These are phyloP conservation scores for Apiospora koreana DNA, from an alignment of 2,329 filamentous ascomycete species.

Conservation along the genomic window DNA sequence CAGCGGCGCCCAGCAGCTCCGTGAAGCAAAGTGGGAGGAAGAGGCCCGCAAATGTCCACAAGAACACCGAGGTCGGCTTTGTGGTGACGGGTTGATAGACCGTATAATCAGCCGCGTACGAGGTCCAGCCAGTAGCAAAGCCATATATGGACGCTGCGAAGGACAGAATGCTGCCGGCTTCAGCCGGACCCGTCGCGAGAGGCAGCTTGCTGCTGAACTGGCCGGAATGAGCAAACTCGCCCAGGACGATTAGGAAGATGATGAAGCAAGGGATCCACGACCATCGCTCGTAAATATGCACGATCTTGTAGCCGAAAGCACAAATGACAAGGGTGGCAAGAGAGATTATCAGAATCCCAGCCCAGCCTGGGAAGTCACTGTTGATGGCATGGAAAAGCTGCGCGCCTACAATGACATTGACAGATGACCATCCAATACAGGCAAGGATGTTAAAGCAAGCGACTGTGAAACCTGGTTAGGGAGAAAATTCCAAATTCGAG, in stretches of 20 bases:
- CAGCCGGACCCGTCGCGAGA: slow-evolving; percentile 57
- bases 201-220: slow-evolving; percentile 59
- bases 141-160: slow-evolving; percentile 68
- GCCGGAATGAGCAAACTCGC: slow-evolving; percentile 66
- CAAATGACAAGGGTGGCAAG: slow-evolving; percentile 67
- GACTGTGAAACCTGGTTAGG: slow-evolving; percentile 41
- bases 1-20: slow-evolving; percentile 70
- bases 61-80: slow-evolving; percentile 63
- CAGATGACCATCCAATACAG: slow-evolving; percentile 73
- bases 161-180: slow-evolving; percentile 63
- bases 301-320: slow-evolving; percentile 74
- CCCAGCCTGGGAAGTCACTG: slow-evolving; percentile 65
- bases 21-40: slow-evolving; percentile 73
- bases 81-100: slow-evolving; percentile 71
- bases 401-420: slow-evolving; percentile 79
- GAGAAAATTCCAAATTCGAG: slow-evolving; percentile 22
- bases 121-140: slow-evolving; percentile 73
- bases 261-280: slow-evolving; percentile 74
- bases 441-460: slow-evolving; percentile 71
- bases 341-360: slow-evolving; percentile 74
- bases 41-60: slow-evolving; percentile 69
- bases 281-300: slow-evolving; percentile 76
- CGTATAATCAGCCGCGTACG: slow-evolving; percentile 76
- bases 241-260: slow-evolving; percentile 72
- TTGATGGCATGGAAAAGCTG: slow-evolving; percentile 78